Evolutionary conservation across 2,329 filamentous ascomycete species (phyloP), one percentile per base, ranked within the genome.

Genomic region (Orbilia oligospora): DNA sequence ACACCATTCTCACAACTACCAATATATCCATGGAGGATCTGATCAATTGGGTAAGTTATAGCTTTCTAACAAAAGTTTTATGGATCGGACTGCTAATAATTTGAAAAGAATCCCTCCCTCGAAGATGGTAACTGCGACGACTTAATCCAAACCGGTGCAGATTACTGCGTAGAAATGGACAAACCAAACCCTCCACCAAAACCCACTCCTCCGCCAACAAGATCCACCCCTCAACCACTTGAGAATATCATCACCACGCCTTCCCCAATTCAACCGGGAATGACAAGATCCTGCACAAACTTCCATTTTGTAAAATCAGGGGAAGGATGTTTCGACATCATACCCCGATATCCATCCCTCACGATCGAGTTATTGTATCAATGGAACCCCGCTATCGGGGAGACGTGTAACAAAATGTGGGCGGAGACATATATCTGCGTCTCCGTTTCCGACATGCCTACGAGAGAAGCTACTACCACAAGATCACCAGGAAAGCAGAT

Each of bases 301-400:
- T 76, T 68, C 14, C 64, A 76, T 16, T 64, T 55, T 8, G 71
- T 76, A 16, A 22, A 22, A 41, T 2, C 3, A 5, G 63, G 61
- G 22, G 64, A 76, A 56, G 55, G 44, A 14, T 76, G 71, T 20
- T 1, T 38, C 2, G 71, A 69, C 16, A 69, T 76, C n/a, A 16
- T 76, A 8, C 51, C 71, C 9, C 41, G 53, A 22, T 76, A 69
- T 30, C 41, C 64, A 5, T 53, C 30, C 9, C 20, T 58, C 8
- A 64, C 63, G 14, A 18, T 65, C 10, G 71, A 68, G 27, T 20
- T 63, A 27, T 20, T 76, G 10, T 63, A 27, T 20, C 8, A 64
- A 69, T 76, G 64, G 71, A 76, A 76, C 41, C 71, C 71, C 16
- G 51, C 71, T 5, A 64, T 76, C 18, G 71, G 71, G 14, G 64